Base-by-base conservation (phyloP, 2,329 filamentous ascomycete species). In the Phaeomoniella chlamydospora region DNA sequence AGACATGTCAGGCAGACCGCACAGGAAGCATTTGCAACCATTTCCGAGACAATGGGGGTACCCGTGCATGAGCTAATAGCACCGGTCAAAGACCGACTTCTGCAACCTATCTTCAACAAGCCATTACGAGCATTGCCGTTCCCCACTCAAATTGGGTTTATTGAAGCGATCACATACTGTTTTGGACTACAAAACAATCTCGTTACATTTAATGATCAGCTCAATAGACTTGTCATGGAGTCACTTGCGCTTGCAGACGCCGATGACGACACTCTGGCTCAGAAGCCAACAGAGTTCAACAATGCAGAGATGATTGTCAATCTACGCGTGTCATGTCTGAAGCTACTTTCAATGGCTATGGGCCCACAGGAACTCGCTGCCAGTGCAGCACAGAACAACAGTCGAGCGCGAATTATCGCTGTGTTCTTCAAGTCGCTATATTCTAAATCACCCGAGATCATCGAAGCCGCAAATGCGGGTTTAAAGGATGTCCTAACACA, bases 391-490 rank as follows among this genome's bases (percentile, higher is more conserved):
- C 76, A 75, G 33, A 80, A 81, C 44, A 67, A 69, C 29, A 73
- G 66, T 29, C 64, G 68, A 40, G 61, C 67, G 41, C 67, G 74
- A 31, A 93, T 96, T 33, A 87, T 98, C 13, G 77, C 83, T 0
- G 86, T 96, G 1, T 98, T 98, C 62, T 99, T 99, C 70, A 96
- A 94, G 52, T 92, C 84, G 26, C 67, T 98, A 1, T 98, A 98
- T 56, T 88, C 85, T 0, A 86, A 92, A 51, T 92, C 87, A 3
- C 78, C 81, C 33, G 83, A 87, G 29, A 93, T 93, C 2, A 92
- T 94, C 36, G 83, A 90, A 39, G 88, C 90, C 3, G 90, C 92
- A 4, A 94, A 94, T 51, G 78, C 84, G 42, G 88, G 88, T 3
- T 58, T 99, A 39, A 86, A 84, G 49, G 81, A 82, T 15, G 87